phyloP scores from a whole-genome alignment of 2,329 filamentous ascomycete species.

The Ophiostoma triangulosporum region DNA sequence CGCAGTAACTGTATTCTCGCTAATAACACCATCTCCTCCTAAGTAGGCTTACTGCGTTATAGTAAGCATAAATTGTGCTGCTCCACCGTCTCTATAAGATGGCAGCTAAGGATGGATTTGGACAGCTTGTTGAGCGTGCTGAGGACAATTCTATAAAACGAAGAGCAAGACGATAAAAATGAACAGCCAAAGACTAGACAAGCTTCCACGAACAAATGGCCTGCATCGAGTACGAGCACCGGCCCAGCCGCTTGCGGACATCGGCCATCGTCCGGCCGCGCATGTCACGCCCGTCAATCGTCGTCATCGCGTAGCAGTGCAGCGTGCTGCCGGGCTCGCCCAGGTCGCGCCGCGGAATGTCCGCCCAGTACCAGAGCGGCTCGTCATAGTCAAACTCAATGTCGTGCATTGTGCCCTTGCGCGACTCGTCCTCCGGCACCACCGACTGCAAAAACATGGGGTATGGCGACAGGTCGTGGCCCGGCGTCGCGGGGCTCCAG shows the following conservation, averaged over 20 bases:
- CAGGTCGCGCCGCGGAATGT: conserved; percentile 52
- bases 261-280: conserved; percentile 36
- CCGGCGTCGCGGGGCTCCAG: conserved; percentile 61
- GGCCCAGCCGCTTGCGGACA: conserved; percentile 30
- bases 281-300: conserved; percentile 31
- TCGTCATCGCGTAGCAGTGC: conserved; percentile 45
- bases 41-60: no score
- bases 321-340: conserved; percentile 58
- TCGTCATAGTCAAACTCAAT: conserved; percentile 63
- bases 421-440: conserved; percentile 50
- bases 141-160: no score
- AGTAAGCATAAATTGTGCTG: no score
- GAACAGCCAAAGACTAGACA: conserved; percentile 18
- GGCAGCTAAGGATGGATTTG: no score
- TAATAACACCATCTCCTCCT: no score
- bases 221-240: conserved; percentile 31
- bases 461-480: conserved; percentile 51
- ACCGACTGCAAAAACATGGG: conserved; percentile 58
- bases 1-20: no score
- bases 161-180: not conserved
- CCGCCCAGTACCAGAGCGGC: conserved; percentile 64
- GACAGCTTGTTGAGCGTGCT: no score
- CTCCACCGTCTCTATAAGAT: no score
- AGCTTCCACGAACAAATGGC: conserved; percentile 37
- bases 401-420: conserved; percentile 44